These are phyloP conservation scores for Hygrophoropsis aurantiaca DNA, from an alignment of 768 basidiomycete genomes.

Conservation along the genomic window DNA sequence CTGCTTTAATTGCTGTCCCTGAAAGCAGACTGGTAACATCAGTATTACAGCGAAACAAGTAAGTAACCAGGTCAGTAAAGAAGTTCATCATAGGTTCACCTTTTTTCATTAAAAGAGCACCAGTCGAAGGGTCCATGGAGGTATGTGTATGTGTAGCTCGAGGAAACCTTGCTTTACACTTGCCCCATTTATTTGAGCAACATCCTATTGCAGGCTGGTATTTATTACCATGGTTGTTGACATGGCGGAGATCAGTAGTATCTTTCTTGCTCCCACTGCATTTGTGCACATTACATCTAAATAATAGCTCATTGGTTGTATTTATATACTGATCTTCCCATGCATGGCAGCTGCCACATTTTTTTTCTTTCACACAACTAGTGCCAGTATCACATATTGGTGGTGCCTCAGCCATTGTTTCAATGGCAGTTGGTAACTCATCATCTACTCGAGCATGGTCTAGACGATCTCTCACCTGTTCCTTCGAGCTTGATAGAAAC, in stretches of 20 bases:
- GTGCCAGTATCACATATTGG: too few relatives aligned
- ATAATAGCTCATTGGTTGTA: too few relatives aligned
- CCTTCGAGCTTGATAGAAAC: slow-evolving; percentile 1
- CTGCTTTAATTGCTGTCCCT: slow-evolving; percentile 39
- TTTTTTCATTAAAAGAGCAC: slow-evolving; percentile 27
- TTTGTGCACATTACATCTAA: background rate
- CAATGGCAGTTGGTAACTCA: too few relatives aligned
- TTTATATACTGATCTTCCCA: too few relatives aligned
- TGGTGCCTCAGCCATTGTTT: too few relatives aligned
- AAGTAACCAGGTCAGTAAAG: slow-evolving; percentile 27
- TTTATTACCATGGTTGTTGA: background rate
- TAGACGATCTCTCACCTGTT: too few relatives aligned
- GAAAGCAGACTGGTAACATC: slow-evolving; percentile 38
- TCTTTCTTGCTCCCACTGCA: background rate
- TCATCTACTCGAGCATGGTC: background rate
- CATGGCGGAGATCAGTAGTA: too few relatives aligned
- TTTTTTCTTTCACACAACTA: too few relatives aligned
- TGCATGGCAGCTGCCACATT: too few relatives aligned
- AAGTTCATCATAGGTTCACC: slow-evolving; percentile 38
- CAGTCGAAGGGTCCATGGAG: slow-evolving; percentile 25
- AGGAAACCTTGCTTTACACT: slow-evolving; percentile 39
- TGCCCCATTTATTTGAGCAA: slow-evolving; percentile 23
- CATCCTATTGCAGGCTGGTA: slow-evolving; percentile 15
- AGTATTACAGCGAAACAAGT: slow-evolving; percentile 37
- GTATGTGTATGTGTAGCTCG: slow-evolving; percentile 21